Evolutionary conservation across 2,329 filamentous ascomycete species (phyloP).

Genomic region (Xylaria sp.): DNA sequence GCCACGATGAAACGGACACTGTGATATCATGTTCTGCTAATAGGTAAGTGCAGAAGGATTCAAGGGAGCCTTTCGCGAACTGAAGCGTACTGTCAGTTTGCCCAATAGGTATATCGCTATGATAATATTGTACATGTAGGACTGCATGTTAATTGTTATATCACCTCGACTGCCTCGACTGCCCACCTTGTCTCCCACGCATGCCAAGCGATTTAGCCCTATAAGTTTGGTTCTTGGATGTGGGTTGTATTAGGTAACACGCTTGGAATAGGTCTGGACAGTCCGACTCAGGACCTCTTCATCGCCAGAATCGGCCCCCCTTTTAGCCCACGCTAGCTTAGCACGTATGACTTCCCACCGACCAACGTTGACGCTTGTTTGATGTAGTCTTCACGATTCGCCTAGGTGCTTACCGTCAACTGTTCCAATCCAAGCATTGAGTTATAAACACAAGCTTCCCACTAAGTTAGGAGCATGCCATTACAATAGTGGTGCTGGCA

Average conservation of each 20-base stretch:
- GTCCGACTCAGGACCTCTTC: neutral
- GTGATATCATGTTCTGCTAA: too few relatives aligned
- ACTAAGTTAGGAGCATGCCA: neutral
- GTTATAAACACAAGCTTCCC: neutral
- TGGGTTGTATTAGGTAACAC: slow-evolving; percentile 7
- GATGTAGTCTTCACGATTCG: neutral
- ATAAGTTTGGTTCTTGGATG: slow-evolving; percentile 5
- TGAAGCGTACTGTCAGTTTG: too few relatives aligned
- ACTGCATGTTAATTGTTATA: neutral
- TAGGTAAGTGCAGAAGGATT: too few relatives aligned
- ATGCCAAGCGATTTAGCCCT: slow-evolving; percentile 12
- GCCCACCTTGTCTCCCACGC: neutral
- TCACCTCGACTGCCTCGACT: too few relatives aligned
- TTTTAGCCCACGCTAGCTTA: neutral
- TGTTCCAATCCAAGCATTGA: neutral
- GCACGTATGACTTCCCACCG: neutral
- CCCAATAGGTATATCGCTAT: neutral
- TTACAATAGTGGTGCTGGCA: neutral
- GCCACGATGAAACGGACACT: too few relatives aligned
- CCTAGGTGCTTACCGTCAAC: neutral
- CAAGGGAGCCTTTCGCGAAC: too few relatives aligned
- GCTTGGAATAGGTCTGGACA: neutral
- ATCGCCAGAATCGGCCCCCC: neutral
- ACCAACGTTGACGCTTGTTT: neutral
- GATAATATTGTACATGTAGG: neutral